Evolutionary conservation across 192 early-diverging fungal species (phyloP), one percentile per base, ranked within the genome.

Genomic region (Coemansia sp.): DNA sequence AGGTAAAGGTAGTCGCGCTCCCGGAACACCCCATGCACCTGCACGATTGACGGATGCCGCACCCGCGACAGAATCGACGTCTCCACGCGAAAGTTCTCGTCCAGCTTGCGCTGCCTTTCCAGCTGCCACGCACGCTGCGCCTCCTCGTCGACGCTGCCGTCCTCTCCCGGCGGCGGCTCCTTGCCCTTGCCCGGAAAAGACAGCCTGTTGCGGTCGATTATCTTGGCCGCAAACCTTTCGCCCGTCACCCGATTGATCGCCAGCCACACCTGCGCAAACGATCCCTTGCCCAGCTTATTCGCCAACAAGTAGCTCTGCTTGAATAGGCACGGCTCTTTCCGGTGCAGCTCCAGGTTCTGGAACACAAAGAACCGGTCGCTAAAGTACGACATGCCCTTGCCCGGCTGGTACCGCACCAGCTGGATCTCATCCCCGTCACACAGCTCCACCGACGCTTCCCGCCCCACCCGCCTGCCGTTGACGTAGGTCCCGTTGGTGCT

Each of bases 401-500:
- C 34, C 12, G 60, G 54, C 54, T 78, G 76, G 44, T 68, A 72
- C 40, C 71, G 40, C 29, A 72, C 72, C 44, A 85, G 67, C 59
- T 80, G 75, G 40, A 88, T 80, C 38, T 64, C 65, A 51, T 89
- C 86, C 16, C 78, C 81, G 46, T 80, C 50, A 11, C 57, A 53
- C 30, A 89, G 73, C 51, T 78, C 68, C 12, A 78, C 47, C 2
- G 76, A 55, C 37, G 67, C 50, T 41, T 75, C 75, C 17, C 72
- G 64, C 3, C 54, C 60, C n/a, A 86, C 55, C 28, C 76, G 75
- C 20, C 43, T 43, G 12, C 75, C 78, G 52, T 85, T 85, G 51
- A 89, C 74, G 46, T 63, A 85, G 2, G 83, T 89, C 16, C 86
- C 86, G 44, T 89, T 85, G 11, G 82, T 75, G 67, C 83, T 85